Percentiles rank a stretch among this genome's conserved stretches.
phyloP scores from a whole-genome alignment of 2,329 filamentous ascomycete genomes.

The Xylariaceae sp. region DNA sequence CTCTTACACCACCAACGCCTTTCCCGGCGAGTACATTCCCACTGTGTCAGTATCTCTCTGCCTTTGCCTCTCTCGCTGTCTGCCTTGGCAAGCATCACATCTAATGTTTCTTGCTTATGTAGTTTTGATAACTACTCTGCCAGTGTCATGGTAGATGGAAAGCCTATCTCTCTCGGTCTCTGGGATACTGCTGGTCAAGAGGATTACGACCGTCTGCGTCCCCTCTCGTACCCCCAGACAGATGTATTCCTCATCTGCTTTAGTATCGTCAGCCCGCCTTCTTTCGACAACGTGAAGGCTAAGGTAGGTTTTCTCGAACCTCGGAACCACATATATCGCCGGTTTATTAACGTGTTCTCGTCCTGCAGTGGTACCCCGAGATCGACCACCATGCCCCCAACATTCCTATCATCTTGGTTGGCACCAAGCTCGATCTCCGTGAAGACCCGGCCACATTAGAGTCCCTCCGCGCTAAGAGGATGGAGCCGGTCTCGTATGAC shows the following conservation, averaged over 20 bases:
- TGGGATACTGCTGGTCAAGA: conserved; percentile 99
- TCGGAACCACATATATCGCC: background rate
- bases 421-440: conserved; percentile 92
- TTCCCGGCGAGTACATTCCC: conserved; percentile 99
- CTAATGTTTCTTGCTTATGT: conserved; percentile 18
- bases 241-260: conserved; percentile 99
- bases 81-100: conserved; percentile 6
- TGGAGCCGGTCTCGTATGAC: conserved; percentile 95
- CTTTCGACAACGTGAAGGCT: conserved; percentile 97
- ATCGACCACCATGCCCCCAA: conserved; percentile 95
- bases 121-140: conserved; percentile 99
- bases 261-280: conserved; percentile 94
- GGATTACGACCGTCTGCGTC: conserved; percentile 92
- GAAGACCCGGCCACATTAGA: conserved; percentile 81
- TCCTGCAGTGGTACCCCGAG: conserved; percentile 82
- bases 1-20: conserved; percentile 98
- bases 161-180: conserved; percentile 90
- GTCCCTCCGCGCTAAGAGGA: conserved; percentile 80
- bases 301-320: conserved; percentile 60
- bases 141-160: conserved; percentile 97
- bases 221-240: conserved; percentile 95
- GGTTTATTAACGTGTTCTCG: conserved; percentile 14
- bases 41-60: conserved; percentile 66
- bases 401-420: conserved; percentile 93
- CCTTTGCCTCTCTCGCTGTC: background rate